Percentiles rank a stretch among this genome's conserved stretches.
Conservation (phyloP, 495 filamentous ascomycete species). For the Acidiella bohemica region DNA sequence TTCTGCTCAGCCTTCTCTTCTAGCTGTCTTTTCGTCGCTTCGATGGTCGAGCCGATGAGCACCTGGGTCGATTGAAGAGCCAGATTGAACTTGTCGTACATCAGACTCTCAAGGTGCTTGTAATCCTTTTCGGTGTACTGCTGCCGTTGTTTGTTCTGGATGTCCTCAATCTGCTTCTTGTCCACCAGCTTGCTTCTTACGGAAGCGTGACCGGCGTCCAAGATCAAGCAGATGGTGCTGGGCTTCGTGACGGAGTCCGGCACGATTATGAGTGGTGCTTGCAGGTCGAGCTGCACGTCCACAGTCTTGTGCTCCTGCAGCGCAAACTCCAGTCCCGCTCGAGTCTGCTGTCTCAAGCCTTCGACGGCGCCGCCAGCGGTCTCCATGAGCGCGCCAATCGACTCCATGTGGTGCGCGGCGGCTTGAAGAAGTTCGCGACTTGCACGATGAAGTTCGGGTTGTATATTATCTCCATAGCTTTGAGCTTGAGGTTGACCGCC, state of each 20-base stretch:
- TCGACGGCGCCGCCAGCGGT: constrained; percentile 90
- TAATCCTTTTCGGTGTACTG: constrained; percentile 82
- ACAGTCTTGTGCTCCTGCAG: constrained; percentile 95
- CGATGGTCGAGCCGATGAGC: constrained; percentile 86
- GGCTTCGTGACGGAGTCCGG: constrained; percentile 78
- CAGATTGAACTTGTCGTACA: constrained; percentile 91
- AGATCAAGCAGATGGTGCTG: constrained; percentile 70
- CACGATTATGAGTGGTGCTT: constrained; percentile 90
- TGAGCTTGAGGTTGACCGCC: constrained; percentile 77
- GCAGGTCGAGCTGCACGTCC: constrained; percentile 87
- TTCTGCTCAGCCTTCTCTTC: constrained; percentile 51
- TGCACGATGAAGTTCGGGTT: constrained; percentile 86
- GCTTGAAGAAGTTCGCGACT: constrained; percentile 85
- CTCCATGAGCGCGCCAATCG: constrained; percentile 85
- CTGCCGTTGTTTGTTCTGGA: constrained; percentile 81
- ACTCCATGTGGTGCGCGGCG: constrained; percentile 97
- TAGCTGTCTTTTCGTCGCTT: constrained; percentile 77
- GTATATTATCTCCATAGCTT: constrained; percentile 92
- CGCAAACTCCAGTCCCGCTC: constrained; percentile 90
- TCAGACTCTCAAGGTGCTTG: constrained; percentile 68
- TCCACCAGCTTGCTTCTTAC: constrained; percentile 89
- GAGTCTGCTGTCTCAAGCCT: constrained; percentile 82
- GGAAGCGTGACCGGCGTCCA: constrained; percentile 92
- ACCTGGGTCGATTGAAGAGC: constrained; percentile 89
- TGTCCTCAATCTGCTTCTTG: constrained; percentile 68